These are phyloP conservation scores for Pseudonitzschia multiseries DNA, from an alignment of 108 stramenopile genomes.

Conservation along the genomic window DNA sequence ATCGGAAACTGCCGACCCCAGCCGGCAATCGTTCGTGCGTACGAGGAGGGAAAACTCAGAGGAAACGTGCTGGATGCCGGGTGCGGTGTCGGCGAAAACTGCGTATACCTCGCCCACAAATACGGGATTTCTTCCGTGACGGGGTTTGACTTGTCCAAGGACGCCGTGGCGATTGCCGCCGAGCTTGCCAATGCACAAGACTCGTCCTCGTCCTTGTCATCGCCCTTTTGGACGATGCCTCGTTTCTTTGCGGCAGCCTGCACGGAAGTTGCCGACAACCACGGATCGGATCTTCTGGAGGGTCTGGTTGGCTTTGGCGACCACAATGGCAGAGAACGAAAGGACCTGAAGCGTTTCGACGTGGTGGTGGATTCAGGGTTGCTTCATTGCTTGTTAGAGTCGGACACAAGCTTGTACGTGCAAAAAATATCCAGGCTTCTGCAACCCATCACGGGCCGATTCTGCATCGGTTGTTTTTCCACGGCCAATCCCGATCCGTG, in stretches of 20 bases:
- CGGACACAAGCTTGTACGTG: neutral
- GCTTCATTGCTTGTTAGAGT: neutral
- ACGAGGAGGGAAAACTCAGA: neutral
- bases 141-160: constrained; percentile 1
- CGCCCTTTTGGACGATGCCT: neutral
- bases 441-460: neutral
- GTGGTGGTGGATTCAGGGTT: constrained; percentile 7
- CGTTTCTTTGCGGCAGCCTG: neutral
- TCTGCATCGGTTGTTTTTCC: constrained; percentile 10
- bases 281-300: neutral
- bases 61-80: neutral
- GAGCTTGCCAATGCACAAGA: neutral
- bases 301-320: neutral
- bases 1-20: neutral
- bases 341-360: neutral
- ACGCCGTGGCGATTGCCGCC: neutral
- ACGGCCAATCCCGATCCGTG: constrained; percentile 2
- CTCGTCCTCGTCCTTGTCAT: neutral
- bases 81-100: constrained; percentile 5
- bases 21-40: constrained; percentile 7
- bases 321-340: neutral
- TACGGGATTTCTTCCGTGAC: neutral
- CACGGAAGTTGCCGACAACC: neutral
- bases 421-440: neutral
- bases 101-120: neutral